Percentiles rank a stretch among this genome's conserved stretches.
Evolutionary conservation across 441 rosid species (phyloP).

Genomic region (Adansonia grandidieri): DNA sequence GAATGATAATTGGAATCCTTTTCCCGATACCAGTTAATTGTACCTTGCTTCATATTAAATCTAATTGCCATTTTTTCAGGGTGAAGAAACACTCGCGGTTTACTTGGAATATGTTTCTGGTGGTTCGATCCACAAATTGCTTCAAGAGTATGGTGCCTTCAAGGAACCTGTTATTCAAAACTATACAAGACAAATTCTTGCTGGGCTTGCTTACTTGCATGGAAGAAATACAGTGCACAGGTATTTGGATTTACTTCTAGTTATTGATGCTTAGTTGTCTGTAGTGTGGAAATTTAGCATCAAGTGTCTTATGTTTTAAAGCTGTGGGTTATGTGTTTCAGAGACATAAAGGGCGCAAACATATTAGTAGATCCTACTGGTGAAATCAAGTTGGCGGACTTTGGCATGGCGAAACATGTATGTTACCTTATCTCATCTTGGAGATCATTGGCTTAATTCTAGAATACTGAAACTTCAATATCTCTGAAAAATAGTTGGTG

Average conservation of each 20-base stretch:
- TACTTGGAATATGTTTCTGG: constrained; percentile 94
- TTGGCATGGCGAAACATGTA: constrained; percentile 99
- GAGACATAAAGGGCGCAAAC: constrained; percentile 98
- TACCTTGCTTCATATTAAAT: constrained; percentile 30
- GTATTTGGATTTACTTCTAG: constrained; percentile 41
- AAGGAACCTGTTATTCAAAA: constrained; percentile 93
- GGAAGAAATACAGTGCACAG: constrained; percentile 93
- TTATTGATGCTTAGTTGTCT: constrained; percentile 16
- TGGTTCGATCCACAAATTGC: constrained; percentile 93
- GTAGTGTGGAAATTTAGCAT: constrained; percentile 13
- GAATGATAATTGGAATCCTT: constrained; percentile 5
- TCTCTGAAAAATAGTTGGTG: neutral
- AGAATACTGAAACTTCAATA: constrained; percentile 17
- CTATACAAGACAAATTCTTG: constrained; percentile 84
- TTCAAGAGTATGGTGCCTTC: constrained; percentile 91
- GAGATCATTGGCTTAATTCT: constrained; percentile 10
- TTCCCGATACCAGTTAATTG: neutral
- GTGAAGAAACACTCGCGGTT: constrained; percentile 84
- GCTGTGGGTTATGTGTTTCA: constrained; percentile 38
- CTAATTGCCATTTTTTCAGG: constrained; percentile 50
- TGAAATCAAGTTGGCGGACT: constrained; percentile 90
- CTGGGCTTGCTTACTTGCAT: constrained; percentile 92
- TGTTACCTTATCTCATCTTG: constrained; percentile 27
- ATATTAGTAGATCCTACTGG: constrained; percentile 93
- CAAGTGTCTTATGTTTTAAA: constrained; percentile 21